phyloP scores from a whole-genome alignment of 1,284 basidiomycete genomes.

The Earliella scabrosa region DNA sequence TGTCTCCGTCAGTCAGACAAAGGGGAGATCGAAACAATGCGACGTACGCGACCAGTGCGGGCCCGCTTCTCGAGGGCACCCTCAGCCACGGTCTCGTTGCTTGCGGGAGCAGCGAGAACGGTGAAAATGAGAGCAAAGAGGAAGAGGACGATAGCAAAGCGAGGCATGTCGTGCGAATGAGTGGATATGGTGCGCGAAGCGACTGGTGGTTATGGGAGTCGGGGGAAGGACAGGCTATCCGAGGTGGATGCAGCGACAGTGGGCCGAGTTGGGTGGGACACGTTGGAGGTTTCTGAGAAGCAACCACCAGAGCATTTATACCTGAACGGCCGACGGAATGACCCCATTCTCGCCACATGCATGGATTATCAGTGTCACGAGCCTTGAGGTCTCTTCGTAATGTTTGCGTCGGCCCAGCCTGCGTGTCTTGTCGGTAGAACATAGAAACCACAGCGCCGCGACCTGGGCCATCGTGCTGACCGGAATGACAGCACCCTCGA shows the following conservation, averaged over 20 bases:
- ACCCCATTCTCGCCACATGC: no score
- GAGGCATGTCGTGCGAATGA: slow-evolving; percentile 8
- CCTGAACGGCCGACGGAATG: no score
- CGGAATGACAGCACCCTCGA: not conserved
- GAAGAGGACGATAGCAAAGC: slow-evolving; percentile 13
- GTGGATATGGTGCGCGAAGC: not conserved
- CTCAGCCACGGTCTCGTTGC: not conserved
- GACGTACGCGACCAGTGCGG: slow-evolving; percentile 17
- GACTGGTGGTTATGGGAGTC: not conserved
- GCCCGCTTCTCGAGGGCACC: slow-evolving; percentile 15
- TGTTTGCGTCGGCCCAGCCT: no score
- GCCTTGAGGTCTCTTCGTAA: no score
- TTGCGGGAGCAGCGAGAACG: slow-evolving; percentile 12
- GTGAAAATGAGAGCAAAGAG: slow-evolving; percentile 15
- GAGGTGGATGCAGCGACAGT: no score
- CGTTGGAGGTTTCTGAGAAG: no score
- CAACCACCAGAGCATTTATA: no score
- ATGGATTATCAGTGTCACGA: no score
- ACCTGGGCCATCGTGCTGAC: not conserved
- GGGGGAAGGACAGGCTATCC: slow-evolving; percentile 1
- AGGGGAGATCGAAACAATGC: not conserved
- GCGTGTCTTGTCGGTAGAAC: no score
- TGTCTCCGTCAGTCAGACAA: slow-evolving; percentile 3
- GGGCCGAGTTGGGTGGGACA: no score
- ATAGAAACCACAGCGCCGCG: no score